Conservation (phyloP, 1,284 basidiomycete genomes). For the Ceraceosorus guamensis region DNA sequence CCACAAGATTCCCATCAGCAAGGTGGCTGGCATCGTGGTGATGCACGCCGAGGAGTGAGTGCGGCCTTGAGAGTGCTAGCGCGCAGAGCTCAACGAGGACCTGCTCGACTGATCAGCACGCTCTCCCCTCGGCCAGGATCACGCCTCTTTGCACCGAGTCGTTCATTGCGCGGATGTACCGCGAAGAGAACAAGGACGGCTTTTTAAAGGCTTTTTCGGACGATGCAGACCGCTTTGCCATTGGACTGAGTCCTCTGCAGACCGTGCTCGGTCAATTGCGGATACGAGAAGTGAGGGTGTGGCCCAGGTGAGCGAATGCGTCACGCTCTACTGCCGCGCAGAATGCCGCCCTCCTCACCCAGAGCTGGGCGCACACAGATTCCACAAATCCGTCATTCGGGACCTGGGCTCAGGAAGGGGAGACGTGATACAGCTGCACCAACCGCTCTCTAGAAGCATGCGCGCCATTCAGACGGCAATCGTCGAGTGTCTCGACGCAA, state of each 20-base stretch:
- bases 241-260: conserved; percentile 80
- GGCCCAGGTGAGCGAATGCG: conserved; percentile 55
- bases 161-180: conserved; percentile 42
- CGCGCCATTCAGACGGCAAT: conserved; percentile 82
- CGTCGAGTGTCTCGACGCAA: conserved; percentile 87
- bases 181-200: conserved; percentile 52
- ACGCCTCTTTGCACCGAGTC: conserved; percentile 55
- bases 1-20: conserved; percentile 70
- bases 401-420: conserved; percentile 55
- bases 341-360: not conserved
- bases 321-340: conserved; percentile 1
- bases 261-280: conserved; percentile 89
- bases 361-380: conserved; percentile 54
- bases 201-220: conserved; percentile 97
- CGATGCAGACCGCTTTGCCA: conserved; percentile 87
- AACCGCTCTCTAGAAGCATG: conserved; percentile 79
- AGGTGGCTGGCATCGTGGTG: conserved; percentile 88
- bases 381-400: conserved; percentile 55
- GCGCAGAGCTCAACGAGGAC: not conserved
- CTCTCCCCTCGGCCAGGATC: conserved; percentile 56
- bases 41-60: conserved; percentile 80
- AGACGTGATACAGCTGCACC: conserved; percentile 86
- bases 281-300: conserved; percentile 77
- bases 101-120: not conserved
- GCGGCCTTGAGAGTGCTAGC: not conserved